Base-by-base conservation (phyloP, 1,139 yeast genomes). In the Yarrowia galli region DNA sequence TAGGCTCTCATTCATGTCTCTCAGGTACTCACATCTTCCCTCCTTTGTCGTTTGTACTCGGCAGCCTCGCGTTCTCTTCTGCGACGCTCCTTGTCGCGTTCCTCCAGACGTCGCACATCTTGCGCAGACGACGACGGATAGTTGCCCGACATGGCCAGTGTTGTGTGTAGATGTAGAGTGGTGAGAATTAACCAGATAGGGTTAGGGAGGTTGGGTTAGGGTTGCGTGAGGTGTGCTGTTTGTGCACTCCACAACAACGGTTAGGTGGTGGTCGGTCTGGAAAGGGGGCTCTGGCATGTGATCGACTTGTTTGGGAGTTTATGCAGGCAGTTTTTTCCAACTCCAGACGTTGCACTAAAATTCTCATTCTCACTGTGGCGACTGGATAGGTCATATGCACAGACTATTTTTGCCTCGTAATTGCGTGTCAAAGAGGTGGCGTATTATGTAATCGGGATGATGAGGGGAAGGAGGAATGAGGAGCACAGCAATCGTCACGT, bases 31-130 rank as follows among this genome's bases (percentile, higher is more conserved):
- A 67, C 71, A 48, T 54, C 32, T 36, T 72, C 70, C 64, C 73
- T 73, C 49, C 75, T 69, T 22, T 76, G 69, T 36, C 77, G 71
- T 67, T 75, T 75, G 68, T 75, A 75, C 64, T 75, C 77, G 2
- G 76, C 76, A 2, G 76, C 75, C 65, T 74, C 77, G n/a, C 75
- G 70, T 42, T 75, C 77, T 16, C 77, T 70, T 51, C 76, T 68
- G 38, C 74, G 75, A 28, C 77, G 73, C 23, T 73, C 75, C 67
- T 72, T 71, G 66, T 73, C 72, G 40, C 77, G 71, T 46, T 74
- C 77, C 56, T 73, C 76, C 23, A 71, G 45, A 32, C 74, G 72
- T 46, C 74, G 63, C 36, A 51, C 63, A n/a, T 48, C 54, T 22
- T 48, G 65, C 18, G 65, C 40, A 16, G 58, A 65, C 43, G 63